These are phyloP conservation scores for Argentina anserina DNA, from an alignment of 306 rosid species.

Conservation along the genomic window DNA sequence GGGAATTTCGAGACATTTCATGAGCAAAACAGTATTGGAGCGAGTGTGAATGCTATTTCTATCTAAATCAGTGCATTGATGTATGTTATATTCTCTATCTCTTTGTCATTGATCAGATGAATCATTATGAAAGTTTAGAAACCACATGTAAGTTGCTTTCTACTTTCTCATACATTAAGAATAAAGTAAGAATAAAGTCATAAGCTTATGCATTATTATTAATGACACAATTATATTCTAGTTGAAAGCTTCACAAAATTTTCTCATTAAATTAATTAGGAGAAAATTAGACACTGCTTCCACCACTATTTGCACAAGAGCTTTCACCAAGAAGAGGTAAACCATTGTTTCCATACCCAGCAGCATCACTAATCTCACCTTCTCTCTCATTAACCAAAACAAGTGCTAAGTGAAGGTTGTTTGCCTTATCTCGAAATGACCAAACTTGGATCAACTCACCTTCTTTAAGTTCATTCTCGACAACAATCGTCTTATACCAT, in stretches of 20 bases:
- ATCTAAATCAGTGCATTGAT: neutral
- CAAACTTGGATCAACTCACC: neutral
- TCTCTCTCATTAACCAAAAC: neutral
- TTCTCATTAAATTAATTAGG: neutral
- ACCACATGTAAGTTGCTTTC: neutral
- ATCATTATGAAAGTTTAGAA: neutral
- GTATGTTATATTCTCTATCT: neutral
- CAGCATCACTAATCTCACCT: neutral
- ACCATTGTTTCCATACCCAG: neutral
- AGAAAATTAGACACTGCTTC: neutral
- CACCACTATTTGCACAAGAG: neutral
- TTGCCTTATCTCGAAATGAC: neutral
- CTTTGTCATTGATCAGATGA: neutral
- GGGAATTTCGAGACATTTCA: conserved; percentile 16
- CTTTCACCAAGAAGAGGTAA: neutral
- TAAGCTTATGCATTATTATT: neutral
- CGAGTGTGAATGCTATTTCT: neutral
- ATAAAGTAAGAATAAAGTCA: neutral
- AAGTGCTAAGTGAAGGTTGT: conserved; percentile 10
- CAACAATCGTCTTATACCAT: neutral
- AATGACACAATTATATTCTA: neutral
- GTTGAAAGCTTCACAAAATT: neutral
- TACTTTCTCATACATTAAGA: neutral
- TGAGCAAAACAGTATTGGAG: too few relatives aligned
- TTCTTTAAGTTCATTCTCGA: neutral